These are phyloP conservation scores for Wallacemonas rigidus DNA, from an alignment of 208 protist genomes.

Conservation along the genomic window DNA sequence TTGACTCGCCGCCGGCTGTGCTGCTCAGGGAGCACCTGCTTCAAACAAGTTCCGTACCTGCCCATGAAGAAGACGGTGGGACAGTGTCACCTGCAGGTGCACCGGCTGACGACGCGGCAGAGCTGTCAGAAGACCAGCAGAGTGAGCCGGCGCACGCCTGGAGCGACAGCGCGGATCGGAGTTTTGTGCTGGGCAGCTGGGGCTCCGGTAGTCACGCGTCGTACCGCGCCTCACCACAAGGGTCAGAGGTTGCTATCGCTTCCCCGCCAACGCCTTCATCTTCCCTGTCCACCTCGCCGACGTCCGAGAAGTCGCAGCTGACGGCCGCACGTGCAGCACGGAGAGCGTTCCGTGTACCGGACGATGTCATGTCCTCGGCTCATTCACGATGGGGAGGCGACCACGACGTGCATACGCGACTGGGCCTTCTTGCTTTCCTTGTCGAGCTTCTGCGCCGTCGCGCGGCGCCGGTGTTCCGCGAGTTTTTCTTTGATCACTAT, in stretches of 20 bases:
- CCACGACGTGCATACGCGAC: slow-evolving; percentile 33
- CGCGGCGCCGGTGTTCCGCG: slow-evolving; percentile 58
- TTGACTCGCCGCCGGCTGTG: slow-evolving; percentile 52
- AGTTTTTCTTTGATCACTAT: slow-evolving; percentile 67
- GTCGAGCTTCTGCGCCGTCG: slow-evolving; percentile 80
- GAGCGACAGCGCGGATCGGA: slow-evolving; percentile 1
- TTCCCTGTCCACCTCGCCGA: no score
- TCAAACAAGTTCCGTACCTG: not conserved
- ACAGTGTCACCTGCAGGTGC: no score
- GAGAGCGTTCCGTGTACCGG: slow-evolving; percentile 19
- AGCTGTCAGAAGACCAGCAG: not conserved
- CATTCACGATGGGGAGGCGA: slow-evolving; percentile 56
- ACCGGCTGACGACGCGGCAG: not conserved
- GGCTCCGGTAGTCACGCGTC: not conserved
- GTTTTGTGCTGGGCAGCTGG: not conserved
- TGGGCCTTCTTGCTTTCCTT: slow-evolving; percentile 57
- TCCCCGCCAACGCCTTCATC: no score
- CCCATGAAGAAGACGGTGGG: no score
- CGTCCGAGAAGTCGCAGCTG: no score
- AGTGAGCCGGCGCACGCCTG: slow-evolving; percentile 3
- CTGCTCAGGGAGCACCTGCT: slow-evolving; percentile 21
- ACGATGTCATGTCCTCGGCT: slow-evolving; percentile 44
- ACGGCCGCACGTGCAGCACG: no score
- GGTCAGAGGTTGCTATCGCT: no score
- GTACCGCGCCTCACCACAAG: no score